A percentile compares a stretch with the other conserved stretches of the same genome.
phyloP scores from a whole-genome alignment of 306 rosid species.

The Dalbergia oliveri region DNA sequence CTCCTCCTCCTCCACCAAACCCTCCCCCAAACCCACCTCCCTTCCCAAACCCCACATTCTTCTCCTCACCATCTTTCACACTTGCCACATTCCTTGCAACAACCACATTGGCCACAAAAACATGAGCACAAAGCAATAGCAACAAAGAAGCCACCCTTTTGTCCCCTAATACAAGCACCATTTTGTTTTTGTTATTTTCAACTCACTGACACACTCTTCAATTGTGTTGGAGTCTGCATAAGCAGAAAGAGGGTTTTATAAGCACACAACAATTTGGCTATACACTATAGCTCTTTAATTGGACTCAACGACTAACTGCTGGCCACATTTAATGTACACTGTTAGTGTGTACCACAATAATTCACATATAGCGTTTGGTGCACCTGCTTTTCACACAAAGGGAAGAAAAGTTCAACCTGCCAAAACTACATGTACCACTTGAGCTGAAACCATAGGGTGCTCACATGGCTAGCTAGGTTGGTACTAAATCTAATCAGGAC shows the following conservation, averaged over 20 bases:
- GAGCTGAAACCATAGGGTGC: not conserved
- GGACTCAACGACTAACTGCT: conserved; percentile 69
- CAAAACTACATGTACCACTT: conserved; percentile 29
- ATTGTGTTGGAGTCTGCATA: conserved; percentile 33
- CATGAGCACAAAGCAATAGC: conserved; percentile 60
- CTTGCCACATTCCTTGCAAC: conserved; percentile 64
- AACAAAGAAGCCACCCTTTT: conserved; percentile 51
- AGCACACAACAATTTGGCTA: not conserved
- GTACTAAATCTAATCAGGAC: not conserved
- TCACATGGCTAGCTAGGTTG: conserved; percentile 21
- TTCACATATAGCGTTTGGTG: conserved; percentile 46
- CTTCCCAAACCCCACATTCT: conserved; percentile 52
- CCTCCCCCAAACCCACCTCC: conserved; percentile 59
- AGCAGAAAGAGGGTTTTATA: conserved; percentile 47
- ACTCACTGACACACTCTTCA: conserved; percentile 39
- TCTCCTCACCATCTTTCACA: conserved; percentile 52
- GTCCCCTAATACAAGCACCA: conserved; percentile 38
- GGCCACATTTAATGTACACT: conserved; percentile 49
- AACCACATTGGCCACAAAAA: conserved; percentile 64
- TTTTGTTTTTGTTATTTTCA: conserved; percentile 36
- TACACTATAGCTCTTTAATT: conserved; percentile 44
- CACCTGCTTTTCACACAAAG: conserved; percentile 46
- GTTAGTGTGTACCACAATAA: conserved; percentile 34
- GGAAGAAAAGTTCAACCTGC: conserved; percentile 20
- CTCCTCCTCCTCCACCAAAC: conserved; percentile 41